Evolutionary conservation across 164 flowering plant species (phyloP), one percentile per base, ranked within the genome.

Genomic region (Kingdonia uniflora): DNA sequence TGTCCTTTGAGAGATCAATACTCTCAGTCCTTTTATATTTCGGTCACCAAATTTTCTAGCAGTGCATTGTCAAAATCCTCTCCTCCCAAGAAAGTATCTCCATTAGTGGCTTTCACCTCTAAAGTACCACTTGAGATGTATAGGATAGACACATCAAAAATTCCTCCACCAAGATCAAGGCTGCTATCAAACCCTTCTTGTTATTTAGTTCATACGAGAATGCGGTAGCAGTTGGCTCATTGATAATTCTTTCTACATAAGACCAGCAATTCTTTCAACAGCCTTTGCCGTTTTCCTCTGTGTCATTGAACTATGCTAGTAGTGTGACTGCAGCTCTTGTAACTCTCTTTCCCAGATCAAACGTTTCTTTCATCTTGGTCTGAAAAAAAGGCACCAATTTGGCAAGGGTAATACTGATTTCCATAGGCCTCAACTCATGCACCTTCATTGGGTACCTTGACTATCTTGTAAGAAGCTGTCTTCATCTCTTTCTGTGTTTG

Each of bases 401-500:
- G 46, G 46, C 46, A 14, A 14, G 46, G 46, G 1, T n/a, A 42
- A n/a, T 42, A 42, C 6, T 42, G 46, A 14, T 42, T 13, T n/a
- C 46, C 46, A 42, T 42, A 14, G 0, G 46, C 46, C 17, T 42
- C 46, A 13, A 42, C 46, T 19, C 46, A 42, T n/a, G 46, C 46
- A 42, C 16, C 46, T n/a, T 19, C 46, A 42, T 42, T 42, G 16
- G 46, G 46, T 14, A 19, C 46, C 46, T n/a, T 42, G 46, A 42
- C 46, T 13, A 42, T 42, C 46, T 42, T 42, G 46, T 42, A 42
- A 12, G 46, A 19, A 42, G 16, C 46, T 19, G 16, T 42, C 46
- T 42, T 42, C 46, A 42, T 42, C 46, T 42, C 46, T 42, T 42
- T 42, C 46, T 42, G 46, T 42, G 46, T 42, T n/a, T n/a, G n/a